Base-by-base conservation (phyloP, 2,329 filamentous ascomycete species). In the Aspergillus sp. region DNA sequence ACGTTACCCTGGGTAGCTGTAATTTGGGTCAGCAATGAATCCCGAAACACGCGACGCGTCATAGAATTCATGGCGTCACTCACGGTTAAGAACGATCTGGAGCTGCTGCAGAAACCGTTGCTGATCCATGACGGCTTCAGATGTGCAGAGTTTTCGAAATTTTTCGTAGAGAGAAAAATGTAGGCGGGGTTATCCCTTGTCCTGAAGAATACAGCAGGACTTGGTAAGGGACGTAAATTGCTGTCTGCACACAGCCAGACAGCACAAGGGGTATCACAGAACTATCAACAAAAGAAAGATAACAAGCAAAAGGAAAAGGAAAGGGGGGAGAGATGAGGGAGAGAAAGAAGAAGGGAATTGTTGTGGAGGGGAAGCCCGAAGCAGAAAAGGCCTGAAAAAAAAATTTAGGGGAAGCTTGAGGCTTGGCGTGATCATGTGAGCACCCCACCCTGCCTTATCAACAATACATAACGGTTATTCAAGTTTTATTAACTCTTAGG, bases 1-100 rank as follows among this genome's bases (percentile, higher is more conserved):
- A 96, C 88, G 77, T 88, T 87, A 67, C 90, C 87, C 65, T 92
- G 96, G 78, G 96, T 89, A 73, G 95, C 92, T 96, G 71, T 39
- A 27, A 17, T 55, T 12, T 51, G 53, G 21, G 62, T 71, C 51
- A 71, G 69, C 23, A 47, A 40, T 19, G 7, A 11, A 17, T 39
- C 4, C 19, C 12, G 27, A 19, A n/a, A n/a, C n/a, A 53, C 12
- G 39, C 12, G 7, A 12, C 23, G 40, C 5, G 56, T 24, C 3
- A 17, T 46, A 1, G 40, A 19, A 46, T 7, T 52, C 19, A 17
- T 35, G 14, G 40, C 31, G 19, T 55, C 51, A 86, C 90, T 80
- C 80, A 95, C 91, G 92, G 75, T 91, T 87, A 78, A 96, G 85
- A 70, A 93, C 87, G 79, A 90, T 88, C 83, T 95, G 86, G 74